phyloP scores from a whole-genome alignment of 805 yeast species.

The Saturnispora hagleri region DNA sequence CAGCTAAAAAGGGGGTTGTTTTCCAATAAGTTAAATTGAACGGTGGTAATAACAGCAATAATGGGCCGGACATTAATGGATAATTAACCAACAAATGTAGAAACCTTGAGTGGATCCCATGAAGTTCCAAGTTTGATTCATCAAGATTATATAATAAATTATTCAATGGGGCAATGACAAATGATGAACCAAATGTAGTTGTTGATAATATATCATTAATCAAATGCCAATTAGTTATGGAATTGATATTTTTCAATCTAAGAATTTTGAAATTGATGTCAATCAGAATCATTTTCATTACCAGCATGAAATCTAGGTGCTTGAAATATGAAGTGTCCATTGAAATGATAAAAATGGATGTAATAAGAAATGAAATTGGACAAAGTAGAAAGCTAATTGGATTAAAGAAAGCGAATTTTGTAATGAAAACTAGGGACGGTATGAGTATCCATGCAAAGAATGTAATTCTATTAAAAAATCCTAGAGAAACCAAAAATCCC shows the following conservation, averaged over 20 bases:
- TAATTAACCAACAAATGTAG: constrained; percentile 68
- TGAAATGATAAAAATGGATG: constrained; percentile 32
- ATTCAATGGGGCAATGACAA: constrained; percentile 65
- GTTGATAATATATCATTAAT: not conserved
- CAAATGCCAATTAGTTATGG: not conserved
- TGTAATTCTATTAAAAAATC: constrained; percentile 78
- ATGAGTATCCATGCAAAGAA: constrained; percentile 65
- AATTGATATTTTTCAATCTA: not conserved
- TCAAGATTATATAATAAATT: constrained; percentile 64
- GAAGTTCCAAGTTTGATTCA: constrained; percentile 50
- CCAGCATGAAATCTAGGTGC: constrained; percentile 6
- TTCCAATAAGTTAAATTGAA: constrained; percentile 32
- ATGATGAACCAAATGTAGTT: constrained; percentile 7
- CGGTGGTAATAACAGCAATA: constrained; percentile 37
- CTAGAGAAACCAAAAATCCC: constrained; percentile 53
- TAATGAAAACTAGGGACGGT: constrained; percentile 44
- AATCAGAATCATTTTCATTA: not conserved
- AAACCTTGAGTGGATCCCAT: constrained; percentile 76
- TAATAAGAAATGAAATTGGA: constrained; percentile 29
- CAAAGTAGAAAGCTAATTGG: constrained; percentile 29
- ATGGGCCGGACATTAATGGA: constrained; percentile 81
- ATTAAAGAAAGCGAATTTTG: constrained; percentile 29
- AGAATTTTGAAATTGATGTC: constrained; percentile 2
- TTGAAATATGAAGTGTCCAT: constrained; percentile 43
- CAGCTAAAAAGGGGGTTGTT: constrained; percentile 50